Percentiles rank a stretch among this genome's conserved stretches.
phyloP scores from a whole-genome alignment of 2,329 filamentous ascomycete species.

The Cryphonectria naterciae region DNA sequence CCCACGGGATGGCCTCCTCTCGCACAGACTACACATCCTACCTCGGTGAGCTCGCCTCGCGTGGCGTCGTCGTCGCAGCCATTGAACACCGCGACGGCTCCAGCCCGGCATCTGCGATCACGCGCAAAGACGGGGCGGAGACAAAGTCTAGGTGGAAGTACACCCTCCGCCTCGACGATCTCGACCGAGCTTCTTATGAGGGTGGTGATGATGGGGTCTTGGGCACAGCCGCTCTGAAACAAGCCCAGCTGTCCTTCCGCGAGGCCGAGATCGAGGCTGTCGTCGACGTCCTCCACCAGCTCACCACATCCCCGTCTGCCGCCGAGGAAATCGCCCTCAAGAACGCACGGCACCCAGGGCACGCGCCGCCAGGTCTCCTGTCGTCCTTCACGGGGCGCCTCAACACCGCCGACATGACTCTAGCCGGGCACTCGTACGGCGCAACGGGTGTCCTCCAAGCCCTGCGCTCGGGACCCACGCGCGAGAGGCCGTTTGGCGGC shows the following conservation, averaged over 20 bases:
- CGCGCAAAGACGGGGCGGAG: constrained; percentile 34
- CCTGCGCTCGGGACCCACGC: constrained; percentile 43
- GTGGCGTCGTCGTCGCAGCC: constrained; percentile 53
- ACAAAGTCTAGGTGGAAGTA: constrained; percentile 19
- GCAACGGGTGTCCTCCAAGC: constrained; percentile 66
- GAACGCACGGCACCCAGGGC: background rate
- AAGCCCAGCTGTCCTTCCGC: constrained; percentile 53
- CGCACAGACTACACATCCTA: constrained; percentile 58
- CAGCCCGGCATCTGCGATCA: constrained; percentile 49
- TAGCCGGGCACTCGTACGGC: constrained; percentile 69
- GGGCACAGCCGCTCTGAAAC: constrained; percentile 43
- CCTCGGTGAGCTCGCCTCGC: constrained; percentile 54
- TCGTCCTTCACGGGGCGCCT: constrained; percentile 57
- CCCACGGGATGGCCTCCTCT: constrained; percentile 55
- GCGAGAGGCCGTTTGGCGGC: constrained; percentile 52
- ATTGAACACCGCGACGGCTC: constrained; percentile 58
- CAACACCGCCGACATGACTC: constrained; percentile 57
- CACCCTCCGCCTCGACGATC: constrained; percentile 20
- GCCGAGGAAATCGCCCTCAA: constrained; percentile 21
- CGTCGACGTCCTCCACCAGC: constrained; percentile 44
- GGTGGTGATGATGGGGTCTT: constrained; percentile 30
- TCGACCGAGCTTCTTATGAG: constrained; percentile 10
- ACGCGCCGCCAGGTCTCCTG: constrained; percentile 36
- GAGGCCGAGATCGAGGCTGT: constrained; percentile 54
- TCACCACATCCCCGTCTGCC: constrained; percentile 46